Base-by-base conservation (phyloP, 2,329 filamentous ascomycete genomes). In the Colletotrichum sidae region DNA sequence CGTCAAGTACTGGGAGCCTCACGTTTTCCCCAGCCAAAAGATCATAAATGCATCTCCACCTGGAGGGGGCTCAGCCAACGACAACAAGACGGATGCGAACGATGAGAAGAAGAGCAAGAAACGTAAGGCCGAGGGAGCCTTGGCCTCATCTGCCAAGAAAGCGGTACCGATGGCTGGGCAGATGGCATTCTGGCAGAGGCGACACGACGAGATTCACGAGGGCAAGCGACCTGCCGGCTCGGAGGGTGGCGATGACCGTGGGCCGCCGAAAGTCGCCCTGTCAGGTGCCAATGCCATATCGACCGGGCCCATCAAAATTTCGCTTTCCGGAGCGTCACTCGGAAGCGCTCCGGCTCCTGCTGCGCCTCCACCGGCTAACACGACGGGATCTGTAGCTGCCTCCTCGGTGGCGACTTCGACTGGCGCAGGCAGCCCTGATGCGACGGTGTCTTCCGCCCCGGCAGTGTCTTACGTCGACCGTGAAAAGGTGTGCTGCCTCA, bases 1-100 rank as follows among this genome's bases (percentile, higher is more conserved):
- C 65, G 83, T 94, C 46, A 89, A 89, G 72, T 95, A 95, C 75
- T 93, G 92, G 86, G 92, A 94, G 71, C 84, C 89, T 55, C 86
- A 89, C 33, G 90, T 89, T 2, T 95, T 92, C 71, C 89, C 88
- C 1, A 92, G 84, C 49, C 87, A 91, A 70, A 79, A 88, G 42
- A 77, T 86, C 2, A 81, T 92, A 4, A 85, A 87, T n/a, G 75
- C 81, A 4, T 80, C 83, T 15, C 81, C 84, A 12, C 78, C 83
- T 0, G 78, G 81, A 45, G 69, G 75, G 44, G 64, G 78, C 37
- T 78, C 77, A 57, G 67, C 80, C 2, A 81, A 82, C n/a, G 76
- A 75, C 37, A 72, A 75, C 37, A 73, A 75, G 15, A 78, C 72
- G 7, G 69, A 69, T 6, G 53, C 55, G 4, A 46, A 49, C 4